These are phyloP conservation scores for Scheffersomyces segobiensis DNA, from an alignment of 1,139 yeast species.

Conservation along the genomic window DNA sequence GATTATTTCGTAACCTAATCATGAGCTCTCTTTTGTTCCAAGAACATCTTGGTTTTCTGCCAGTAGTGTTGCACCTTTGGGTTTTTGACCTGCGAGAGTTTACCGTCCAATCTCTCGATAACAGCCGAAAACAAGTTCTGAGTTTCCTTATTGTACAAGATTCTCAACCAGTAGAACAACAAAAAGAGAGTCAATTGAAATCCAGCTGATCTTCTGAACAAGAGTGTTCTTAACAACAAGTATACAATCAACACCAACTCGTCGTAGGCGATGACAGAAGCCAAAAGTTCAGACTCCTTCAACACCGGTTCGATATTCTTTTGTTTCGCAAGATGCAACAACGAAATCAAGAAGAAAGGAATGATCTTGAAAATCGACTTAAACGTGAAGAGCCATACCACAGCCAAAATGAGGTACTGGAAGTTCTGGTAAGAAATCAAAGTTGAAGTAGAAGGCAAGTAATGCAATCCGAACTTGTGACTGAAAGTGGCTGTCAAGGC, in stretches of 20 bases:
- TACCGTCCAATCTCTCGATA: constrained; percentile 44
- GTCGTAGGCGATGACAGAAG: constrained; percentile 57
- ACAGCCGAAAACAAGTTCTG: constrained; percentile 42
- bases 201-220: constrained; percentile 68
- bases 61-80: constrained; percentile 47
- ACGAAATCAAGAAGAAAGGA: constrained; percentile 58
- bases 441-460: constrained; percentile 56
- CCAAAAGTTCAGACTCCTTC: constrained; percentile 38
- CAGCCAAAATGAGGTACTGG: constrained; percentile 57
- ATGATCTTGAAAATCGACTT: constrained; percentile 63
- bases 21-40: constrained; percentile 31
- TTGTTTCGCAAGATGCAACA: constrained; percentile 51
- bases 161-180: constrained; percentile 68
- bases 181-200: constrained; percentile 59
- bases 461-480: constrained; percentile 56
- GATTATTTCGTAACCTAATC: not conserved
- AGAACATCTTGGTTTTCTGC: constrained; percentile 39
- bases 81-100: constrained; percentile 42
- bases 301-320: constrained; percentile 44
- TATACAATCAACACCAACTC: constrained; percentile 57
- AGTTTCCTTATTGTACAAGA: constrained; percentile 55
- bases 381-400: constrained; percentile 64
- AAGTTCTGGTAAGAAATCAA: constrained; percentile 68
- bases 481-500: constrained; percentile 56
- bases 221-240: constrained; percentile 56